Base-by-base conservation (phyloP, 1,284 basidiomycete species). In the Cutaneotrichosporon arboriforme region DNA sequence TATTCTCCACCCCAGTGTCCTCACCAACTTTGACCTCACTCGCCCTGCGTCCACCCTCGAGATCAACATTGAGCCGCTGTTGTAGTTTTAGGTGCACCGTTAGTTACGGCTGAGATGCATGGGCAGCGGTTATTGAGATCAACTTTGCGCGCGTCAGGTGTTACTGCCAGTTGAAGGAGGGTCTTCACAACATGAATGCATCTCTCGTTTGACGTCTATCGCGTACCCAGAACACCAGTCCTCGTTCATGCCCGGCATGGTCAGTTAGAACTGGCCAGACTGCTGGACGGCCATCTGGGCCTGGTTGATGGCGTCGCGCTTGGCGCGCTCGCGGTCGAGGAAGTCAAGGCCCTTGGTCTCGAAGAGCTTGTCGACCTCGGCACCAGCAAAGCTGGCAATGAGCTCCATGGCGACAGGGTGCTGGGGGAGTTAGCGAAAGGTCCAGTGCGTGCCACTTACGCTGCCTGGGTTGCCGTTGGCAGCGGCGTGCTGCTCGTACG, bases 31-130 rank as follows among this genome's bases (percentile, higher is more conserved):
- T 74, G 91, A 96, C 73, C 86, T 98, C 61, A 82, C 83, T 44
- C 93, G 89, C 76, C 96, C 94, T n/a, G 97, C 92, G 75, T 96
- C 92, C 15, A 86, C 86, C 10, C 78, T 99, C 55, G 96, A 99
- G 80, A 90, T 98, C 72, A 87, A 86, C 46, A 79, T 98, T 46
- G 90, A 96, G 75, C 87, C 86, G 14, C 91, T 98, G 81, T 84
- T 90, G 77, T 91, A 87, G 46, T 20, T n/a, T 23, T 33, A 41
- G 39, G 22, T 37, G 35, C 4, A 20, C 26, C 20, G 14, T 15
- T 4, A 14, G n/a, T 39, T 37, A n/a, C 9, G 12, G 44, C 17
- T 12, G 34, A 26, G 17, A 50, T 50, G 49, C 49, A 44, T 35
- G 18, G 17, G 21, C n/a, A 33, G n/a, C n/a, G n/a, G n/a, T n/a